These are phyloP conservation scores for Phytopythium ostracodes DNA, from an alignment of 352 stramenopile genomes.

Conservation along the genomic window DNA sequence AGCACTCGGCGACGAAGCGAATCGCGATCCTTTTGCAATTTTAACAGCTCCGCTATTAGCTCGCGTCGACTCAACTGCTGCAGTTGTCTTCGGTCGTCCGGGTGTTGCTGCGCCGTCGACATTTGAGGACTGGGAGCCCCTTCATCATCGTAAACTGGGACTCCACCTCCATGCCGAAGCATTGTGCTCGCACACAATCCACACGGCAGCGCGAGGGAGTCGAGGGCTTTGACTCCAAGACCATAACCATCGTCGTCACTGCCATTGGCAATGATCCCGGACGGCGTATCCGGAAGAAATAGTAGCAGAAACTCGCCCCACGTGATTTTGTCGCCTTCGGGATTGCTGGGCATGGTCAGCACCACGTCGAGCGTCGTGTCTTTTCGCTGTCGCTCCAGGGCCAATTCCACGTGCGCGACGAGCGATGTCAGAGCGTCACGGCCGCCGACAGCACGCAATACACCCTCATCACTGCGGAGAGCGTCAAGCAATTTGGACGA, in stretches of 20 bases:
- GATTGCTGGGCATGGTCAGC: conserved; percentile 2
- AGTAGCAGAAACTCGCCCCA: conserved; percentile 75
- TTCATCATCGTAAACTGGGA: background rate
- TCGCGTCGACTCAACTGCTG: background rate
- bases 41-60: conserved; percentile 33
- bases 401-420: conserved; percentile 34
- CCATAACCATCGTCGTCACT: background rate
- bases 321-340: conserved; percentile 26
- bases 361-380: conserved; percentile 1
- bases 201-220: background rate
- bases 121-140: background rate
- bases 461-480: conserved; percentile 24
- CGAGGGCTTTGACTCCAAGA: background rate
- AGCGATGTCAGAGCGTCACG: conserved; percentile 27
- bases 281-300: conserved; percentile 42
- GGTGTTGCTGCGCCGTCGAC: background rate
- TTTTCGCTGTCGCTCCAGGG: conserved; percentile 1
- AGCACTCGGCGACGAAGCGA: conserved; percentile 34
- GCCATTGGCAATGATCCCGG: conserved; percentile 2
- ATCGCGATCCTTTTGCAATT: conserved; percentile 36
- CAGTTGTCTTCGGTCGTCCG: background rate
- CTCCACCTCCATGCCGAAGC: background rate
- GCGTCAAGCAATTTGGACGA: conserved; percentile 29
- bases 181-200: background rate
- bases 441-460: conserved; percentile 33